A percentile compares a stretch with the other conserved stretches of the same genome.
Evolutionary conservation across 805 yeast genomes (phyloP).

Genomic region (Hanseniaspora opuntiae): DNA sequence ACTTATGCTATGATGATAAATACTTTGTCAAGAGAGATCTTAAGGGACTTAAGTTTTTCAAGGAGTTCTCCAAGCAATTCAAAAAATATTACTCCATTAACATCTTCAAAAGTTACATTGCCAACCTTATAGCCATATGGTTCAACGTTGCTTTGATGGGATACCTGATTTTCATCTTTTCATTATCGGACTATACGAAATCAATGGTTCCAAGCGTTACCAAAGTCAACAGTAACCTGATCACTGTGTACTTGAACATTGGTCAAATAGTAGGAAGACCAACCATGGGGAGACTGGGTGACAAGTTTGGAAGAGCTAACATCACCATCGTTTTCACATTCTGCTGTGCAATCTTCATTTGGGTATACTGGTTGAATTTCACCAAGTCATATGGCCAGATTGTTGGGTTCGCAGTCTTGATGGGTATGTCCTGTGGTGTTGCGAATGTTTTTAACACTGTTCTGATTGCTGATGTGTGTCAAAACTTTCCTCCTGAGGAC

Average conservation of each 20-base stretch:
- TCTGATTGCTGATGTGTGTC: conserved; percentile 28
- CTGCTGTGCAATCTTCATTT: conserved; percentile 28
- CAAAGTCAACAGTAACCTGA: conserved; percentile 30
- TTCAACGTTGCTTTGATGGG: conserved; percentile 27
- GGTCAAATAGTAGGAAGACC: conserved; percentile 41
- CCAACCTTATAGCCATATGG: conserved; percentile 29
- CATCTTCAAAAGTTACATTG: conserved; percentile 24
- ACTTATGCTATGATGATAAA: not conserved
- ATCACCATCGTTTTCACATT: conserved; percentile 28
- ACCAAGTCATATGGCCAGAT: conserved; percentile 31
- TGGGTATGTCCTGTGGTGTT: conserved; percentile 36
- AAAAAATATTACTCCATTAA: conserved; percentile 27
- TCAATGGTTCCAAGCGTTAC: conserved; percentile 32
- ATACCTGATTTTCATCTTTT: conserved; percentile 34
- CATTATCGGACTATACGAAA: conserved; percentile 35
- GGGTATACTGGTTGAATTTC: conserved; percentile 34
- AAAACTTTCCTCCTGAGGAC: conserved; percentile 24
- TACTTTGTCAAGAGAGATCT: conserved; percentile 16
- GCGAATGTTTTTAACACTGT: conserved; percentile 32
- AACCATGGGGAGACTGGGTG: conserved; percentile 33
- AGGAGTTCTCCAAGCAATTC: conserved; percentile 16
- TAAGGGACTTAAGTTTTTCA: conserved; percentile 19
- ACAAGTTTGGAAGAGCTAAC: conserved; percentile 35
- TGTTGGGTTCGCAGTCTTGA: conserved; percentile 30
- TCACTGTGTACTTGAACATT: conserved; percentile 34